Base-by-base conservation (phyloP, 176 grass and related monocot species). In the Oryza nivara region DNA sequence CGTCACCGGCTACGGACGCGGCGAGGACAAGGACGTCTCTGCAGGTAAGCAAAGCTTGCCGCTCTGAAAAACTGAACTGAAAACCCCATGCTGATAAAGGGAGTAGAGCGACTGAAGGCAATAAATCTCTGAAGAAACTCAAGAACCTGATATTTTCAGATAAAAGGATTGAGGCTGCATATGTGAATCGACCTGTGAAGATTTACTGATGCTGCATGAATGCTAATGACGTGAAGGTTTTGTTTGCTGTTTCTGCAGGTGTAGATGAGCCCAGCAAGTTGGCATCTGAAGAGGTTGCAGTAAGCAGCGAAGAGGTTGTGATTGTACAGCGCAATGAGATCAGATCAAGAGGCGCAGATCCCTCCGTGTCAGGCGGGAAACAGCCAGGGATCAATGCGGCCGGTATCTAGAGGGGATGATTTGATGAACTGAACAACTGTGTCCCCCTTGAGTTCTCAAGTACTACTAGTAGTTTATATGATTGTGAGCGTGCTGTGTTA, bases 1-100 rank as follows among this genome's bases (percentile, higher is more conserved):
- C 20, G 38, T 80, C 68, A 90, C 67, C 20, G 78, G 88, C 80
- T 72, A 64, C 38, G 38, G 12, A 25, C 47, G 52, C 32, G 16
- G 63, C 35, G 65, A 82, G 1, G 75, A 77, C 51, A 44, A 46
- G 13, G 30, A 77, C 5, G 69, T 68, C 68, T 41, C 28, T 32
- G 40, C 60, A 79, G 76, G 74, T 77, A 77, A 61, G 54, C 58
- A 63, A 52, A 63, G 58, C 58, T 22, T 23, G 58, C 58, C 3
- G 0, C n/a, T 63, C 58, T 63, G 58, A 63, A 63, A 63, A 32
- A 32, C 30, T 30, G 30, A 30, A 8, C 6, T 4, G 3, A 51
- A 51, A 16, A 16, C 15, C 5, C 19, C 51, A 2, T 22, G 58
- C 20, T 23, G 58, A 63, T 63, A 23, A 23, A 9, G 20, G 1